Conservation (phyloP, 2,329 filamentous ascomycete genomes). For the Aspergillus tamarii region DNA sequence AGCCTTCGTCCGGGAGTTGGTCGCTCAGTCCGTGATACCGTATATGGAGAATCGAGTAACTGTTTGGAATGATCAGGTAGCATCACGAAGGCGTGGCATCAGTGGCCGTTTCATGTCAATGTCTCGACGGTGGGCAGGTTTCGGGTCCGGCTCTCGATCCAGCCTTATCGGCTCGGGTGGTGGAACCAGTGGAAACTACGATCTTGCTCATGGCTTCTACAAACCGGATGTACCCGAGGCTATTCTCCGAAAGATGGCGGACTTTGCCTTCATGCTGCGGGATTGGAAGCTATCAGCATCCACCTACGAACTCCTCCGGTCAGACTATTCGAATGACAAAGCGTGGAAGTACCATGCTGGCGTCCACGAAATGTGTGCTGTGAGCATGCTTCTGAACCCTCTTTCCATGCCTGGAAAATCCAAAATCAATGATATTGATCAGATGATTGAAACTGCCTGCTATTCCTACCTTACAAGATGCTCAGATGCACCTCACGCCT, state of each 20-base stretch:
- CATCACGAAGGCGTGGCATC: constrained; percentile 83
- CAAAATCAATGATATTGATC: constrained; percentile 78
- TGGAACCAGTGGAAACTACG: constrained; percentile 67
- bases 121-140: constrained; percentile 85
- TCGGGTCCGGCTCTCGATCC: constrained; percentile 69
- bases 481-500: constrained; percentile 74
- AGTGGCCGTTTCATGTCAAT: constrained; percentile 93
- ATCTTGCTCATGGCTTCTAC: constrained; percentile 78
- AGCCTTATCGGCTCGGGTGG: constrained; percentile 53
- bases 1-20: constrained; percentile 90
- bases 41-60: constrained; percentile 93
- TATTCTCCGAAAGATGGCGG: constrained; percentile 87
- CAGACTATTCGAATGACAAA: constrained; percentile 92
- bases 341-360: constrained; percentile 96
- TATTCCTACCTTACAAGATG: constrained; percentile 93
- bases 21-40: constrained; percentile 90
- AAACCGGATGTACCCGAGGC: constrained; percentile 82
- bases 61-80: constrained; percentile 96
- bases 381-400: constrained; percentile 79
- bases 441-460: constrained; percentile 84
- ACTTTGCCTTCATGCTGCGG: constrained; percentile 95
- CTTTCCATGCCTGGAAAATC: constrained; percentile 73
- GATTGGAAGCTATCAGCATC: constrained; percentile 93
- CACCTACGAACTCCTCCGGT: constrained; percentile 85
- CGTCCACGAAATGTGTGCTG: constrained; percentile 90